These are phyloP conservation scores for Pythium aristosporum DNA, from an alignment of 352 stramenopile genomes.

Conservation along the genomic window DNA sequence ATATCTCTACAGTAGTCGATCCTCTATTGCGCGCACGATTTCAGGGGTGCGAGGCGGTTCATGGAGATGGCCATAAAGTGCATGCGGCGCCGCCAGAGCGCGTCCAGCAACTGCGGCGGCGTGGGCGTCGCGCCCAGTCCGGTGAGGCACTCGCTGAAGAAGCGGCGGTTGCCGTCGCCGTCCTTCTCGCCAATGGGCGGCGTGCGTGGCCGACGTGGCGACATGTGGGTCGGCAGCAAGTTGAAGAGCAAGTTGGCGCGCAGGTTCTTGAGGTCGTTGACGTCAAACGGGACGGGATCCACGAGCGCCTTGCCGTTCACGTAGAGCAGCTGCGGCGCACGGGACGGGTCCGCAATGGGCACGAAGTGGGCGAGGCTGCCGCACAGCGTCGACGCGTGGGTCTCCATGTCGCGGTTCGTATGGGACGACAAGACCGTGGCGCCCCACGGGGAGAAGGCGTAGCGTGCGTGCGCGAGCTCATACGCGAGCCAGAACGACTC, in stretches of 20 bases:
- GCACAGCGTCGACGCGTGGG: conserved; percentile 58
- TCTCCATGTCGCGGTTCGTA: conserved; percentile 53
- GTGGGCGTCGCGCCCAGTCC: conserved; percentile 38
- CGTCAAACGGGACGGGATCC: conserved; percentile 44
- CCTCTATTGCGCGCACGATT: background rate
- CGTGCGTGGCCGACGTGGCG: conserved; percentile 36
- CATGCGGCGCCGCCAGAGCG: conserved; percentile 33
- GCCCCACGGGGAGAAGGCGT: conserved; percentile 72
- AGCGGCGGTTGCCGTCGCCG: conserved; percentile 26
- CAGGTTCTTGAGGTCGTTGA: conserved; percentile 31
- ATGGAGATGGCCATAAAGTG: conserved; percentile 48
- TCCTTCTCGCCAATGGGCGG: conserved; percentile 12
- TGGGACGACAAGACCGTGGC: conserved; percentile 51
- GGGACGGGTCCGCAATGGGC: conserved; percentile 23
- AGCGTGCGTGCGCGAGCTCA: conserved; percentile 53
- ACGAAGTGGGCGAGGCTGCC: conserved; percentile 64
- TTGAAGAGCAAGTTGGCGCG: conserved; percentile 41
- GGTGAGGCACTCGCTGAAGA: conserved; percentile 44
- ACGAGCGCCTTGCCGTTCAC: conserved; percentile 56
- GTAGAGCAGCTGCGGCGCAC: conserved; percentile 45
- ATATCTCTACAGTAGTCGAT: background rate
- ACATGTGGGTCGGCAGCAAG: conserved; percentile 46
- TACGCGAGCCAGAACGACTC: conserved; percentile 77
- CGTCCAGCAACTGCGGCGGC: conserved; percentile 25
- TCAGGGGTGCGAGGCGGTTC: conserved; percentile 6